phyloP scores from a whole-genome alignment of 2,329 filamentous ascomycete genomes.

The Colletotrichum sp. region DNA sequence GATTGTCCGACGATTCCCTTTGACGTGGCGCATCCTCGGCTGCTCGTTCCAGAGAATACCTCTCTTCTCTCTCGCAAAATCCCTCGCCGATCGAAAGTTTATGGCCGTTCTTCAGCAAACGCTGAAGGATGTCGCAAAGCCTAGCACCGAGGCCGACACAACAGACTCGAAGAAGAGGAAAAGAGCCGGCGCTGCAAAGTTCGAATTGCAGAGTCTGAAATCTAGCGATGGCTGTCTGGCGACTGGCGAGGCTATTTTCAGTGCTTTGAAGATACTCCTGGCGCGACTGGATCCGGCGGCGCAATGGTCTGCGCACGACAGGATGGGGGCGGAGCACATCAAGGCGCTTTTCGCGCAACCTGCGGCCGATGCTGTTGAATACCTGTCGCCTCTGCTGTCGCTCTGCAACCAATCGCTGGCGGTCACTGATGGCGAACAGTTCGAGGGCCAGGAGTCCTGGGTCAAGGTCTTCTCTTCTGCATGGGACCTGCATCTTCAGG shows the following conservation, averaged over 20 bases:
- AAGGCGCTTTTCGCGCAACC: slow-evolving; percentile 60
- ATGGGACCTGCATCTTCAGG: slow-evolving; percentile 62
- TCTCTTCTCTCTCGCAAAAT: slow-evolving; percentile 70
- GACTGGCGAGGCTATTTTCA: slow-evolving; percentile 54
- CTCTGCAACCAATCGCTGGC: slow-evolving; percentile 48
- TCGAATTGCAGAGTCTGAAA: slow-evolving; percentile 45
- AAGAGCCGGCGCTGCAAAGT: slow-evolving; percentile 39
- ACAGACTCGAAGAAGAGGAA: slow-evolving; percentile 50
- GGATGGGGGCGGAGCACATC: slow-evolving; percentile 63
- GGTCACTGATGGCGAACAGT: slow-evolving; percentile 32
- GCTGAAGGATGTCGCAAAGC: slow-evolving; percentile 60
- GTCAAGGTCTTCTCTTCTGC: slow-evolving; percentile 48
- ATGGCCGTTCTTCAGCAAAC: slow-evolving; percentile 69
- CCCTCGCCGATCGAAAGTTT: slow-evolving; percentile 74
- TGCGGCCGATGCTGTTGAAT: slow-evolving; percentile 49
- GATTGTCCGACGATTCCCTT: slow-evolving; percentile 58
- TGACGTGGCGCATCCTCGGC: slow-evolving; percentile 67
- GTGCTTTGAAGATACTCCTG: slow-evolving; percentile 51
- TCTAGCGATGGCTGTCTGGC: slow-evolving; percentile 45
- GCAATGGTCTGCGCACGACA: slow-evolving; percentile 43
- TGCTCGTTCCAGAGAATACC: slow-evolving; percentile 70
- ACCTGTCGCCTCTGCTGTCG: slow-evolving; percentile 50
- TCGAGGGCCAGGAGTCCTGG: slow-evolving; percentile 50
- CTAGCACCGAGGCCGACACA: slow-evolving; percentile 29
- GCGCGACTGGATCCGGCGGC: slow-evolving; percentile 43